A percentile compares a stretch with the other conserved stretches of the same genome.
These are phyloP conservation scores for Myxozyma neotropica DNA, from an alignment of 805 yeast genomes.

Conservation along the genomic window DNA sequence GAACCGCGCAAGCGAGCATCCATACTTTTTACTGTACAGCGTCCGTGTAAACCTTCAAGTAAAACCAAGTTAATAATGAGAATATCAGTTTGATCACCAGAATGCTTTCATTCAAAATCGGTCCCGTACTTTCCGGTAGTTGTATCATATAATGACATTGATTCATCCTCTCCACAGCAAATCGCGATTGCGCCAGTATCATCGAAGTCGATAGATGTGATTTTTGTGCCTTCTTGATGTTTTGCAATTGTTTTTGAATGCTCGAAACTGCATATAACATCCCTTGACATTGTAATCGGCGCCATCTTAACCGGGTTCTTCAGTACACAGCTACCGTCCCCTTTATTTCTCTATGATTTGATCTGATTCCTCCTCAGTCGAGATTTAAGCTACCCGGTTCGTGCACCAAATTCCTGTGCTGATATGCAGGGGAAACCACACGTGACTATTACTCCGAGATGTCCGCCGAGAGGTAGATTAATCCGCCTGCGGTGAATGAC, in stretches of 20 bases:
- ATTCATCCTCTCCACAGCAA: slow-evolving; percentile 77
- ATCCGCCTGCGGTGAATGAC: too few relatives aligned
- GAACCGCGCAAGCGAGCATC: slow-evolving; percentile 83
- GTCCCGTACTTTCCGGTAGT: slow-evolving; percentile 59
- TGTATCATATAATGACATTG: slow-evolving; percentile 82
- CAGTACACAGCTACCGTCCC: too few relatives aligned
- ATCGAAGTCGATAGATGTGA: slow-evolving; percentile 63
- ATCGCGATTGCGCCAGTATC: slow-evolving; percentile 78
- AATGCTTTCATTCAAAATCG: not conserved
- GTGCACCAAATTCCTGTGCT: not conserved
- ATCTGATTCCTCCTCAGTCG: not conserved
- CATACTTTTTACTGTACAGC: slow-evolving; percentile 84
- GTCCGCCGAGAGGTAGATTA: too few relatives aligned
- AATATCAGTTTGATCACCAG: not conserved
- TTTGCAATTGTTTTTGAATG: slow-evolving; percentile 55
- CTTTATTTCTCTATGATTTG: not conserved
- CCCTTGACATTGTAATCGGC: slow-evolving; percentile 25
- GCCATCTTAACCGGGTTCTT: slow-evolving; percentile 11
- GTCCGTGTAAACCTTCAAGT: slow-evolving; percentile 51
- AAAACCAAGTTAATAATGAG: too few relatives aligned
- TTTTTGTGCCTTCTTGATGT: slow-evolving; percentile 42
- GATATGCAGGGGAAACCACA: too few relatives aligned
- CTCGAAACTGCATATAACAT: slow-evolving; percentile 37
- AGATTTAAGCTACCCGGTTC: too few relatives aligned
- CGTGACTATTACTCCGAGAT: too few relatives aligned